phyloP scores from a whole-genome alignment of 805 yeast species.

The Candida ipomoeae region DNA sequence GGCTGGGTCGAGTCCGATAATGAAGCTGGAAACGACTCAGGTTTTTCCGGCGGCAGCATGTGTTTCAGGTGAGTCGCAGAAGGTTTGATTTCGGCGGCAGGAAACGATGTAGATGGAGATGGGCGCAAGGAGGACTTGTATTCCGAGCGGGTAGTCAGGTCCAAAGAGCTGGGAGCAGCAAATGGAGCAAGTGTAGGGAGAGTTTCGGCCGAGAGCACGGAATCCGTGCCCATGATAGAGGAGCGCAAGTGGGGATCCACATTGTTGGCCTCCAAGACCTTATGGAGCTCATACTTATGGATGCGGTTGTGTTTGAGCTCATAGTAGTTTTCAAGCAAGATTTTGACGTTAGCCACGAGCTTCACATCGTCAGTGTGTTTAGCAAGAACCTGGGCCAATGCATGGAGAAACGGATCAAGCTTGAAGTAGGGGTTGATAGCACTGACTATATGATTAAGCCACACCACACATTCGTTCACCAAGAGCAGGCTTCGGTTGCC shows the following conservation, averaged over 20 bases:
- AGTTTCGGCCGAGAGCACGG: neutral
- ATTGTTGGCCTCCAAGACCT: slow-evolving; percentile 34
- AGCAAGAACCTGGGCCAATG: slow-evolving; percentile 19
- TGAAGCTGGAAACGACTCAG: neutral
- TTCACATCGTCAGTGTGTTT: slow-evolving; percentile 8
- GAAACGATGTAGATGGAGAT: neutral
- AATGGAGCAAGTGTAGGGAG: neutral
- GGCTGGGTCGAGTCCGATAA: too few relatives aligned
- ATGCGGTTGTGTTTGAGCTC: slow-evolving; percentile 27
- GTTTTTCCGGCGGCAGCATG: neutral
- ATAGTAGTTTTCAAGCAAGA: slow-evolving; percentile 27
- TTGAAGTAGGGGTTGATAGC: slow-evolving; percentile 32
- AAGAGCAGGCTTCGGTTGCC: slow-evolving; percentile 34
- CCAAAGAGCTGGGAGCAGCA: neutral
- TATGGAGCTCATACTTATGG: slow-evolving; percentile 44
- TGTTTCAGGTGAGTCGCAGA: neutral
- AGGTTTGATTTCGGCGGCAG: neutral
- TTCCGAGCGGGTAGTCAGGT: neutral
- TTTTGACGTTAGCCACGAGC: slow-evolving; percentile 17
- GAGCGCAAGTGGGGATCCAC: slow-evolving; percentile 24
- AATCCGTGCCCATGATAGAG: slow-evolving; percentile 16
- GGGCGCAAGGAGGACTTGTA: neutral
- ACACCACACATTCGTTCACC: slow-evolving; percentile 41
- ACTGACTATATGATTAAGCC: slow-evolving; percentile 41
- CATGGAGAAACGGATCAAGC: slow-evolving; percentile 24